Conservation (phyloP, 1,284 basidiomycete genomes). For the Porphyrellus sp. region DNA sequence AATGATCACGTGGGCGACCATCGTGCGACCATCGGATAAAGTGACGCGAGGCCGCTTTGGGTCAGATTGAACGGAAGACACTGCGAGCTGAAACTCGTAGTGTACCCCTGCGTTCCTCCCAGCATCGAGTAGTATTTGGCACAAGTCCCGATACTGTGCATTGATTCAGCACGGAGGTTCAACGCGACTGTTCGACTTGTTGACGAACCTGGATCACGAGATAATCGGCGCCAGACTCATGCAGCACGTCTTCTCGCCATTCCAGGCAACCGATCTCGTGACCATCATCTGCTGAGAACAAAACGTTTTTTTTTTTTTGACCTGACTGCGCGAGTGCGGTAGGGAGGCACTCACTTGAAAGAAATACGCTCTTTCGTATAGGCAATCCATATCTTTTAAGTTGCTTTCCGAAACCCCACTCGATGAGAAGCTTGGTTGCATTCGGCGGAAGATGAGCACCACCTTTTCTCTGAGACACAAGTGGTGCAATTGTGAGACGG, state of each 20-base stretch:
- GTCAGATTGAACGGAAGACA: constrained; percentile 33
- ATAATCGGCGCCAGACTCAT: constrained; percentile 54
- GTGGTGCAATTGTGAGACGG: background rate
- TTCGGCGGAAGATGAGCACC: constrained; percentile 54
- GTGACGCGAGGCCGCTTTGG: constrained; percentile 26
- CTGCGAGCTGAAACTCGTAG: constrained; percentile 40
- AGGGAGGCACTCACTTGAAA: constrained; percentile 22
- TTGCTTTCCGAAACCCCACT: constrained; percentile 50
- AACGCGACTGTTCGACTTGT: background rate
- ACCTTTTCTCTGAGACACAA: constrained; percentile 30
- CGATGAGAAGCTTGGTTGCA: constrained; percentile 47
- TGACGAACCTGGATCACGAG: constrained; percentile 45
- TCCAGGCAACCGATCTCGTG: constrained; percentile 44
- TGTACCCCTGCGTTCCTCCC: constrained; percentile 42
- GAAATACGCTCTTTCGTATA: constrained; percentile 27
- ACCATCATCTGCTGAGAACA: constrained; percentile 43
- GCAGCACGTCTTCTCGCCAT: constrained; percentile 52
- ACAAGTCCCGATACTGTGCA: constrained; percentile 46
- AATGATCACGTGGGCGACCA: constrained; percentile 41
- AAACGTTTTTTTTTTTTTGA: background rate
- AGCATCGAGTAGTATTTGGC: constrained; percentile 41
- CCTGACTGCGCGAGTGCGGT: background rate
- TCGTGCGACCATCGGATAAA: constrained; percentile 37
- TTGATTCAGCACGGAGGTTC: constrained; percentile 8
- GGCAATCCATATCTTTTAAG: constrained; percentile 34